Conservation (phyloP, 2,329 filamentous ascomycete species). For the Scedosporium boydii region DNA sequence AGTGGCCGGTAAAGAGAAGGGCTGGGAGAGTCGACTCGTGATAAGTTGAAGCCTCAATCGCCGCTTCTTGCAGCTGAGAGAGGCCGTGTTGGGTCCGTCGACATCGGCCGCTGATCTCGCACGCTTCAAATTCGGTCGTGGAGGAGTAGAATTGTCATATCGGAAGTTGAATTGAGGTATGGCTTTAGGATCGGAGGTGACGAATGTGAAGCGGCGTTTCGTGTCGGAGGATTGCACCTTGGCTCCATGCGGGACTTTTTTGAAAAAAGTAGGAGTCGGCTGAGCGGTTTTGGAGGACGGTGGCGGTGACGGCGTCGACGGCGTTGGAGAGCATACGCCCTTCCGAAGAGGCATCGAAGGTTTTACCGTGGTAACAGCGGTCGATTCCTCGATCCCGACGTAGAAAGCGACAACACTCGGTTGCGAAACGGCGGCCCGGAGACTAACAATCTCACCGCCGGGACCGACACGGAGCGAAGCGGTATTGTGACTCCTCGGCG, state of each 20-base stretch:
- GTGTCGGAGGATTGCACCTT: neutral
- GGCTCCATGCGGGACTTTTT: neutral
- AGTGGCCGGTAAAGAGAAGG: slow-evolving; percentile 59
- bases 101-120: slow-evolving; percentile 45
- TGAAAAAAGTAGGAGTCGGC: neutral
- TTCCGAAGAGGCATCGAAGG: neutral
- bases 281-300: neutral
- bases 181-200: neutral
- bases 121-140: slow-evolving; percentile 33
- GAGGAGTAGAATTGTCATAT: neutral
- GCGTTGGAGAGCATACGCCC: neutral
- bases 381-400: neutral
- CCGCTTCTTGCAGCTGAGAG: slow-evolving; percentile 55
- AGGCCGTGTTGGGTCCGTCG: slow-evolving; percentile 43
- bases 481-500: slow-evolving; percentile 3
- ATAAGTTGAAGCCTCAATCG: slow-evolving; percentile 53
- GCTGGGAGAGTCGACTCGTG: slow-evolving; percentile 60
- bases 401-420: neutral
- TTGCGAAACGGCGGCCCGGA: neutral
- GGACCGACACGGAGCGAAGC: neutral
- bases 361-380: neutral
- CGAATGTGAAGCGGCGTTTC: neutral
- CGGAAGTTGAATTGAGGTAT: neutral
- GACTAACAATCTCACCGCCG: neutral
- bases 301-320: neutral